Percentiles rank a stretch among this genome's conserved stretches.
Evolutionary conservation across 345 rosid species (phyloP).

Genomic region (Eucalyptus pauciflora): DNA sequence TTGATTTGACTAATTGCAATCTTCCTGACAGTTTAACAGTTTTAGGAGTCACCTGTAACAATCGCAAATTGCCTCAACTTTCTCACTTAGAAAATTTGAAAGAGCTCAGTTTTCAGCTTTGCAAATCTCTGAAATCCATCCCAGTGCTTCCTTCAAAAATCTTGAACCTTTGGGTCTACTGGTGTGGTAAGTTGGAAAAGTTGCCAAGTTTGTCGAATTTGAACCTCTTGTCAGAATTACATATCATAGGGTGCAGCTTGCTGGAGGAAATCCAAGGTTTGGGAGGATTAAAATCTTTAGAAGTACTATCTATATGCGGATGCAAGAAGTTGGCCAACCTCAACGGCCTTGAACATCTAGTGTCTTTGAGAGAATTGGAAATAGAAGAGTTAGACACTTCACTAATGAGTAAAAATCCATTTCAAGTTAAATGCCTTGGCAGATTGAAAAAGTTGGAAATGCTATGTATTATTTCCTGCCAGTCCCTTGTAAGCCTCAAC

Average conservation of each 20-base stretch:
- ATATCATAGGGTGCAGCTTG: fast-evolving
- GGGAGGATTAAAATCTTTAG: no score
- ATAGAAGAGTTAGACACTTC: no score
- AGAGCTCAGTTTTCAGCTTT: fast-evolving
- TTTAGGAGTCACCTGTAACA: fast-evolving
- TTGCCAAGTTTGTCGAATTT: no score
- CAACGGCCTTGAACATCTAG: no score
- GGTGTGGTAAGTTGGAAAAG: fast-evolving
- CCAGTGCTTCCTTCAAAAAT: fast-evolving
- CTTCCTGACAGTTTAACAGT: fast-evolving
- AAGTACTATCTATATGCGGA: fast-evolving
- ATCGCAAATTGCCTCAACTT: fast-evolving
- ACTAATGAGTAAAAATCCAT: no score
- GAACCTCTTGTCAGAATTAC: fast-evolving
- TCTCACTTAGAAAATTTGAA: no score
- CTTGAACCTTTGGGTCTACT: fast-evolving
- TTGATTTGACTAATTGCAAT: no score
- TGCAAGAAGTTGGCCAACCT: fast-evolving
- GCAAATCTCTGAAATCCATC: fast-evolving
- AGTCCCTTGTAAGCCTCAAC: no score
- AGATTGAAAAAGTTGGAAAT: fast-evolving
- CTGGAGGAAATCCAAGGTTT: fast-evolving
- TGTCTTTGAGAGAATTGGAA: no score
- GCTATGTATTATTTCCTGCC: fast-evolving
- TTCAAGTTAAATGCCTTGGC: no score